phyloP scores from a whole-genome alignment of 202 grass and related monocot species.

The Schoenoplectus tabernaemontani region DNA sequence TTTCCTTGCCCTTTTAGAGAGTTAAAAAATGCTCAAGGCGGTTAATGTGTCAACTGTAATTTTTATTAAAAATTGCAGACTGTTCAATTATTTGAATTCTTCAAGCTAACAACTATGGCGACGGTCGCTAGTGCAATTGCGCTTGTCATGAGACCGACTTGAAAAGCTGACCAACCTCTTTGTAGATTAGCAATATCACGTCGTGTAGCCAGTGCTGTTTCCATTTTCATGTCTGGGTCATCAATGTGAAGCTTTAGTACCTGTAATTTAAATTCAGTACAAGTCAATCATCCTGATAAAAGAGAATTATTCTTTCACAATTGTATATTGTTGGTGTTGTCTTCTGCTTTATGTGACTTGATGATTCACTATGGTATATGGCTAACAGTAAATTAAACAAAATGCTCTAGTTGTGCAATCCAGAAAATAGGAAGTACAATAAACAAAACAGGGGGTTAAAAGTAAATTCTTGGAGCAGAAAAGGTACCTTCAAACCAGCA shows the following conservation, averaged over 20 bases:
- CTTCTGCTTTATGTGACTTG: not conserved
- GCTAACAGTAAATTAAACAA: not conserved
- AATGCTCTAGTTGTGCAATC: not conserved
- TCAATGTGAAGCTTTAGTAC: conserved; percentile 63
- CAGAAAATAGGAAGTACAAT: not conserved
- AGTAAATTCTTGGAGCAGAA: not conserved
- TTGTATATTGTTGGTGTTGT: not conserved
- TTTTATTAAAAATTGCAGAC: not conserved
- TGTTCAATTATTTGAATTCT: conserved; percentile 40
- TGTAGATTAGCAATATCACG: not conserved
- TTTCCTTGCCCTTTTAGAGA: not conserved
- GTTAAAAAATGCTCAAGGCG: not conserved
- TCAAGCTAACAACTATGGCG: conserved; percentile 38
- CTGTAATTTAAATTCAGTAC: conserved; percentile 22
- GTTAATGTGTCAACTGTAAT: not conserved
- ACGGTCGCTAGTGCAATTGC: conserved; percentile 29
- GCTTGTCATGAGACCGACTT: conserved; percentile 16
- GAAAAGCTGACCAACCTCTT: conserved; percentile 7
- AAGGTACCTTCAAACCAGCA: conserved; percentile 55
- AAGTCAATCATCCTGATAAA: not conserved
- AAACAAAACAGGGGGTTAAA: not conserved
- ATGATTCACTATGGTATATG: not conserved
- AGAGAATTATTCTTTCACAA: conserved; percentile 8
- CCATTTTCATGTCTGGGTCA: not conserved
- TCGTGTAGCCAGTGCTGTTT: not conserved